These are phyloP conservation scores for Penicillium thymicola DNA, from an alignment of 2,329 filamentous ascomycete species.

Conservation along the genomic window DNA sequence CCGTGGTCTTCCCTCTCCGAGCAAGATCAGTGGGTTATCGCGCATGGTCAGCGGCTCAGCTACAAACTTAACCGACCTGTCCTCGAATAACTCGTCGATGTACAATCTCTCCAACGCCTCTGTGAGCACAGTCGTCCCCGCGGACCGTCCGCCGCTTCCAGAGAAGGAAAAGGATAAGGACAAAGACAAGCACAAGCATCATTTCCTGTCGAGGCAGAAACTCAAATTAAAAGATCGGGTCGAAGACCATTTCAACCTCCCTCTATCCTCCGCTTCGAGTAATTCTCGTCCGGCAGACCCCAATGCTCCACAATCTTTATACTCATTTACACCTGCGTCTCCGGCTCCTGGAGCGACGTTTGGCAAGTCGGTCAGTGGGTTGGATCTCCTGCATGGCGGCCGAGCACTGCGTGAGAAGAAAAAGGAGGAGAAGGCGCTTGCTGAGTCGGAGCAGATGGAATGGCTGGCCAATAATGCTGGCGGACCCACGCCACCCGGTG, in stretches of 20 bases:
- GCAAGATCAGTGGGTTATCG: conserved; percentile 53
- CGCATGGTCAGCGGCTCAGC: conserved; percentile 59
- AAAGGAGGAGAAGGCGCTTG: conserved; percentile 62
- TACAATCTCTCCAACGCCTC: conserved; percentile 63
- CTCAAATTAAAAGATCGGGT: conserved; percentile 59
- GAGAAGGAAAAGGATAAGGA: conserved; percentile 43
- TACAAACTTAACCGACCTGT: conserved; percentile 55
- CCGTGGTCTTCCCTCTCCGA: conserved; percentile 57
- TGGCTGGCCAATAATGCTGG: conserved; percentile 29
- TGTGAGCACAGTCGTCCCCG: conserved; percentile 58
- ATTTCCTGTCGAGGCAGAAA: conserved; percentile 64
- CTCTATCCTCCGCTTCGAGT: conserved; percentile 62
- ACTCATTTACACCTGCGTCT: conserved; percentile 64
- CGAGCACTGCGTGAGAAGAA: conserved; percentile 76
- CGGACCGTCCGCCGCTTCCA: conserved; percentile 37
- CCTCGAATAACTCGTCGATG: conserved; percentile 54
- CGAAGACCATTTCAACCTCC: conserved; percentile 56
- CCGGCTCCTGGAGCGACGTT: conserved; percentile 63
- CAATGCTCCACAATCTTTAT: conserved; percentile 60
- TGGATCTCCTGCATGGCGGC: conserved; percentile 75
- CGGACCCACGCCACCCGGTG: conserved; percentile 25
- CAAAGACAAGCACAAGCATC: conserved; percentile 56
- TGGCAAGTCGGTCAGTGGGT: conserved; percentile 74
- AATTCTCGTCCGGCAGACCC: conserved; percentile 64
- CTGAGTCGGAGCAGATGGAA: conserved; percentile 38